Base-by-base conservation (phyloP, 345 rosid species). In the Euphorbia tirucalli region DNA sequence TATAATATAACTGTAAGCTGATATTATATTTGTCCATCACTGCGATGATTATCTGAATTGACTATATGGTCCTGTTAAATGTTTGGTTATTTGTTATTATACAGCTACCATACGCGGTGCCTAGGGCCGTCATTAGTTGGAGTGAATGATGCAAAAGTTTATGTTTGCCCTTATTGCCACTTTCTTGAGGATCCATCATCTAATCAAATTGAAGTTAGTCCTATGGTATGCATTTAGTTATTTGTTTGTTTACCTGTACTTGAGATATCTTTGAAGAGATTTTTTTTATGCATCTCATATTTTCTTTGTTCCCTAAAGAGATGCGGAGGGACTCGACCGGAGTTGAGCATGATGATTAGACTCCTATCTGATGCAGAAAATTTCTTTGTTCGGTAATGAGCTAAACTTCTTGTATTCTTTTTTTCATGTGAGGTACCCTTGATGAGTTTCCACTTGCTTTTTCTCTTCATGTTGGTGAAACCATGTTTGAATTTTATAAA, bases 61-160 rank as follows among this genome's bases (percentile, higher is more conserved):
- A 57, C n/a, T 66, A 10, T n/a, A 35, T 21, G 8, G 22, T 54
- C 41, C 49, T 28, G 31, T 57, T 13, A 39, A 41, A 61, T 71
- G 27, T 19, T 60, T 46, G 16, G 52, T 13, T 46, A 13, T 63
- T 19, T 64, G 61, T 75, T 25, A 41, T 61, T 77, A 75, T 72
- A 69, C 89, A 90, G 96, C 88, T 90, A 86, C 75, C 92, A 87
- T 61, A 61, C 75, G 74, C 84, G 15, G 65, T 90, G 95, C 75
- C 65, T 90, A 5, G 82, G 82, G 62, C 60, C 70, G 21, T 61
- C 72, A 67, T 30, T 60, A 73, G 77, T 24, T 67, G 50, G 75
- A 65, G 61, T 15, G 32, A 68, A 76, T 71, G 63, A 32, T 55
- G 37, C 71, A 60, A 78, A 81, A 67, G 59, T 24, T 1, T 84